Percentiles rank a stretch among this genome's conserved stretches.
These are phyloP conservation scores for Amanita inopinata DNA, from an alignment of 768 basidiomycete species.

Conservation along the genomic window DNA sequence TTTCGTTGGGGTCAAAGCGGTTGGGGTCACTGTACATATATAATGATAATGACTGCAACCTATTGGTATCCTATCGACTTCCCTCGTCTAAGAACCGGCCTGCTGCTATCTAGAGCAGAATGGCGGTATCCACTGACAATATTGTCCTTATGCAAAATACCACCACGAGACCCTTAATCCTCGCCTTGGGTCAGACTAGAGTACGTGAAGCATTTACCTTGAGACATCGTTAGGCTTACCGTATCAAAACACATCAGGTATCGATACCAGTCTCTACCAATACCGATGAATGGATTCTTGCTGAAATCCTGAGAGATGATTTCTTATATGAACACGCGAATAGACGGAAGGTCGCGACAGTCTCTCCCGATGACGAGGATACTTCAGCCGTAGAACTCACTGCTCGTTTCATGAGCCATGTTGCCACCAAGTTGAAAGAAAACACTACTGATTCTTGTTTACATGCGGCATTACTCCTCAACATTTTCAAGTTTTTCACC, in stretches of 20 bases:
- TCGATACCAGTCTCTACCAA: conserved; percentile 82
- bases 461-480: conserved; percentile 60
- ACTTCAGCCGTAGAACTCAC: conserved; percentile 72
- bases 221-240: conserved; percentile 7
- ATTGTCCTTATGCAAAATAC: conserved; percentile 25
- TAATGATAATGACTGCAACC: conserved; percentile 21
- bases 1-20: conserved; percentile 33
- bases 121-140: conserved; percentile 32
- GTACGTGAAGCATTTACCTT: conserved; percentile 25
- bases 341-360: conserved; percentile 46
- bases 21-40: conserved; percentile 35
- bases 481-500: conserved; percentile 72
- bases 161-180: conserved; percentile 38
- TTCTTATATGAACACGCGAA: conserved; percentile 61
- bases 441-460: conserved; percentile 48
- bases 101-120: conserved; percentile 18
- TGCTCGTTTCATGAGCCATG: conserved; percentile 75
- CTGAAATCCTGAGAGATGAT: conserved; percentile 86
- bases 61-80: conserved; percentile 14
- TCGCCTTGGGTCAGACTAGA: conserved; percentile 41
- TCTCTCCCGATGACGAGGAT: conserved; percentile 39
- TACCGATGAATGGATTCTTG: conserved; percentile 81
- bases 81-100: conserved; percentile 14
- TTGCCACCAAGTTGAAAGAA: conserved; percentile 52
- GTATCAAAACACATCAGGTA: conserved; percentile 34